These are phyloP conservation scores for Sarocladiaceae sp. DNA, from an alignment of 2,329 filamentous ascomycete genomes.

Conservation along the genomic window DNA sequence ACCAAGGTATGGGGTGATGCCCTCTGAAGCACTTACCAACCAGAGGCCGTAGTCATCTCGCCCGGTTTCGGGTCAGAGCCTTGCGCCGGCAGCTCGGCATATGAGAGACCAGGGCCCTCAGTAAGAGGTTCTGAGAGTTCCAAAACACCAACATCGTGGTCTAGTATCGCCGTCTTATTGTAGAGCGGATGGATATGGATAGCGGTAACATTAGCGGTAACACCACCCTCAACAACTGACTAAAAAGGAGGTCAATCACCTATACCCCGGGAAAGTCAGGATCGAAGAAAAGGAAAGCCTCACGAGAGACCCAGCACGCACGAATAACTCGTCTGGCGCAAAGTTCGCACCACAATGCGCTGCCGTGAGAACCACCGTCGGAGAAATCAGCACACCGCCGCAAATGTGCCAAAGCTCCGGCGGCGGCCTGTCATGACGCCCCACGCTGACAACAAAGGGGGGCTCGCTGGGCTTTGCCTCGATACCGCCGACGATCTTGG, in stretches of 20 bases:
- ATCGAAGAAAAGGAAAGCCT: neutral
- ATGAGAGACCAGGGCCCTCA: constrained; percentile 18
- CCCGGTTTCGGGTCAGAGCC: constrained; percentile 22
- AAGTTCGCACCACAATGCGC: constrained; percentile 23
- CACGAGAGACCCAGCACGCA: constrained; percentile 21
- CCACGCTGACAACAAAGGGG: constrained; percentile 26
- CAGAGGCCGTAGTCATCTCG: constrained; percentile 19
- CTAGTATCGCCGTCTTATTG: constrained; percentile 10
- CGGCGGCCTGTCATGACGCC: too few species aligned
- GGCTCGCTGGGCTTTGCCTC: constrained; percentile 22
- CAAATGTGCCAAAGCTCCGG: constrained; percentile 19
- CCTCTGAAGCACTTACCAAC: constrained; percentile 20
- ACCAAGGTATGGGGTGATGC: neutral
- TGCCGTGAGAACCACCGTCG: constrained; percentile 27
- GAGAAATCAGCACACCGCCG: constrained; percentile 24
- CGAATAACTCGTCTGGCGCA: constrained; percentile 14
- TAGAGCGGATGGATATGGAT: constrained; percentile 21
- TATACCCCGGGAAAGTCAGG: too few species aligned
- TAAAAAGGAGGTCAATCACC: too few species aligned
- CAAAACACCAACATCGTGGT: constrained; percentile 26
- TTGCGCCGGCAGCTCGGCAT: constrained; percentile 18
- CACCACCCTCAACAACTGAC: too few species aligned
- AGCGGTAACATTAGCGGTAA: constrained; percentile 18
- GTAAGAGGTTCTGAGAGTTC: constrained; percentile 20
- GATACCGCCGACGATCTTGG: constrained; percentile 21